Evolutionary conservation across 345 rosid species (phyloP).

Genomic region (Eucalyptus microcorys): DNA sequence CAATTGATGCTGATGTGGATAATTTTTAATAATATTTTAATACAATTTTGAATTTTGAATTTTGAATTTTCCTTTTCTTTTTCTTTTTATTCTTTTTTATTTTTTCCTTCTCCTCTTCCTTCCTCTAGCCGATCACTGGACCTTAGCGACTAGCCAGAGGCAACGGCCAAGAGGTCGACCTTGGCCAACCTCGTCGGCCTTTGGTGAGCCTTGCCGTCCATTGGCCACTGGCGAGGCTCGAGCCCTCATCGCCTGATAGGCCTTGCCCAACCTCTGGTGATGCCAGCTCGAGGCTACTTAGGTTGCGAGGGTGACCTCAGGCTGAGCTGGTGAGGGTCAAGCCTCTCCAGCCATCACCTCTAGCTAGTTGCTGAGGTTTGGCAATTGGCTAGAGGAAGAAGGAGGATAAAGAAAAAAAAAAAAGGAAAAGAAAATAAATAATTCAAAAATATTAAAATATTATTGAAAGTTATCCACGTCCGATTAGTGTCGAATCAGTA

Average conservation of each 20-base stretch:
- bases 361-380: fast-evolving
- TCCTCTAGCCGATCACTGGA: fast-evolving
- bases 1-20: fast-evolving
- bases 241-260: fast-evolving
- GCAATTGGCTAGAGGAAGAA: fast-evolving
- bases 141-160: fast-evolving
- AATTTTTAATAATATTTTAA: too few relatives aligned
- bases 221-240: fast-evolving
- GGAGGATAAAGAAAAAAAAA: too few relatives aligned
- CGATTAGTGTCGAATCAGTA: fast-evolving
- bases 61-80: too few relatives aligned
- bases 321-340: fast-evolving
- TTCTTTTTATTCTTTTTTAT: too few relatives aligned
- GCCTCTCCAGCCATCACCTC: fast-evolving
- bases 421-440: too few relatives aligned
- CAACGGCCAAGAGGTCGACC: fast-evolving
- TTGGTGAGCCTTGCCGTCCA: fast-evolving
- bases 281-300: fast-evolving
- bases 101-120: too few relatives aligned
- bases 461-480: too few relatives aligned
- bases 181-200: fast-evolving
- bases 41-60: fast-evolving
- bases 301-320: fast-evolving
- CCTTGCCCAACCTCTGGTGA: fast-evolving
- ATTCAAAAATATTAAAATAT: too few relatives aligned